Evolutionary conservation across 225 moss, liverwort and hornwort genomes (phyloP).

Genomic region (Sphagnum tenellum): DNA sequence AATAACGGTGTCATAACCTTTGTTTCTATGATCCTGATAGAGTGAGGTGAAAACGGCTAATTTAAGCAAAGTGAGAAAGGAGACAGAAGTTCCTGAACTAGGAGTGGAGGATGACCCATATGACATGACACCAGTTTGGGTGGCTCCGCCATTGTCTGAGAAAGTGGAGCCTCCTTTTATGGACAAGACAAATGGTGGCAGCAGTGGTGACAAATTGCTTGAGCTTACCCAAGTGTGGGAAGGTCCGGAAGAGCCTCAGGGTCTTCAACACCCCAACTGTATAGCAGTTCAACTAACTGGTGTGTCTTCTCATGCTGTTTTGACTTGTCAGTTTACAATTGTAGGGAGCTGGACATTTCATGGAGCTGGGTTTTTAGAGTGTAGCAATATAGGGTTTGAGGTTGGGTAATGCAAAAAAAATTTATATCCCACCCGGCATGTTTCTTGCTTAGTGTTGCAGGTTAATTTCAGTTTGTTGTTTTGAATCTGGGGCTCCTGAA

Average conservation of each 20-base stretch:
- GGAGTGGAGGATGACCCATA: slow-evolving; percentile 3
- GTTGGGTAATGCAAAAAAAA: no score
- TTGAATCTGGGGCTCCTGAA: no score
- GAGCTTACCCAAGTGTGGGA: slow-evolving; percentile 10
- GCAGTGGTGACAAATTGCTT: slow-evolving; percentile 2
- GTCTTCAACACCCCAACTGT: slow-evolving; percentile 1
- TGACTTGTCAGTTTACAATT: neutral
- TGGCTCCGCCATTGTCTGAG: slow-evolving; percentile 4
- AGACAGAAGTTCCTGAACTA: slow-evolving; percentile 5
- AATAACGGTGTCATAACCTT: slow-evolving; percentile 4
- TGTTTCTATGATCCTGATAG: slow-evolving; percentile 1
- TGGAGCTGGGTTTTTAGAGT: no score
- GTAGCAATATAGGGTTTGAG: no score
- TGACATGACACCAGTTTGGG: slow-evolving; percentile 5
- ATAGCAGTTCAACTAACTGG: neutral
- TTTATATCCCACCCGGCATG: no score
- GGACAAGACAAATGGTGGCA: neutral
- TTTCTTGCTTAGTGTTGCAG: no score
- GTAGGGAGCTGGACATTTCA: no score
- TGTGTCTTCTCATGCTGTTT: neutral
- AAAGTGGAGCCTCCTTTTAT: slow-evolving; percentile 3
- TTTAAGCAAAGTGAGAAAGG: slow-evolving; percentile 6
- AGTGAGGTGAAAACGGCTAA: slow-evolving; percentile 5
- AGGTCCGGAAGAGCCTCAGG: slow-evolving; percentile 1
- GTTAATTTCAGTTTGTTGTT: no score